phyloP scores from a whole-genome alignment of 305 asterid species.

The Fraxinus velutina region DNA sequence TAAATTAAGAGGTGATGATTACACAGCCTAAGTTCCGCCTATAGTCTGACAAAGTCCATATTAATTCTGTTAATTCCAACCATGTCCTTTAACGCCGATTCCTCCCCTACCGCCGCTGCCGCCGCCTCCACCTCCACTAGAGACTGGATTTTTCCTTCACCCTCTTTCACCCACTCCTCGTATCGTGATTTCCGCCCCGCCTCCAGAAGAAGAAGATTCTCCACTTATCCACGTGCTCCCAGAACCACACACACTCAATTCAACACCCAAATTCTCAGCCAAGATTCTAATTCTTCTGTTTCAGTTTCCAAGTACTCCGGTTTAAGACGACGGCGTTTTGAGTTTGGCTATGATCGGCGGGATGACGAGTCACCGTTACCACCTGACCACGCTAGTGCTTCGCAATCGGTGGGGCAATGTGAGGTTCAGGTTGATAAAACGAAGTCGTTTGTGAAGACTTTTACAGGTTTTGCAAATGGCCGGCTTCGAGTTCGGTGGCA shows the following conservation, averaged over 20 bases:
- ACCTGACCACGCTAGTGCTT: slow-evolving; percentile 25
- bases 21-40: not conserved
- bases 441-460: slow-evolving; percentile 25
- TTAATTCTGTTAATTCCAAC: slow-evolving; percentile 8
- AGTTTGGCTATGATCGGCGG: slow-evolving; percentile 18
- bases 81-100: slow-evolving; percentile 41
- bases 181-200: slow-evolving; percentile 34
- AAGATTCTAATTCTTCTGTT: slow-evolving; percentile 19
- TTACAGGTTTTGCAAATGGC: slow-evolving; percentile 31
- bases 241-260: slow-evolving; percentile 18
- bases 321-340: slow-evolving; percentile 39
- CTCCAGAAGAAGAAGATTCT: slow-evolving; percentile 54
- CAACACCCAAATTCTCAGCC: slow-evolving; percentile 7
- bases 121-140: slow-evolving; percentile 30
- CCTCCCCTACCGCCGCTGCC: slow-evolving; percentile 31
- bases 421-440: slow-evolving; percentile 26
- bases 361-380: slow-evolving; percentile 42
- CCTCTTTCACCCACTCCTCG: slow-evolving; percentile 49
- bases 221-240: slow-evolving; percentile 35
- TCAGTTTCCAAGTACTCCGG: slow-evolving; percentile 18
- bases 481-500: slow-evolving; percentile 45
- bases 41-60: not conserved
- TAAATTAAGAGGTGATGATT: not conserved
- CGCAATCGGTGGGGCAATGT: slow-evolving; percentile 26
- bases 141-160: slow-evolving; percentile 76